A percentile compares a stretch with the other conserved stretches of the same genome.
Conservation (phyloP, 2,329 filamentous ascomycete species). For the Aspergillus ibericus region DNA sequence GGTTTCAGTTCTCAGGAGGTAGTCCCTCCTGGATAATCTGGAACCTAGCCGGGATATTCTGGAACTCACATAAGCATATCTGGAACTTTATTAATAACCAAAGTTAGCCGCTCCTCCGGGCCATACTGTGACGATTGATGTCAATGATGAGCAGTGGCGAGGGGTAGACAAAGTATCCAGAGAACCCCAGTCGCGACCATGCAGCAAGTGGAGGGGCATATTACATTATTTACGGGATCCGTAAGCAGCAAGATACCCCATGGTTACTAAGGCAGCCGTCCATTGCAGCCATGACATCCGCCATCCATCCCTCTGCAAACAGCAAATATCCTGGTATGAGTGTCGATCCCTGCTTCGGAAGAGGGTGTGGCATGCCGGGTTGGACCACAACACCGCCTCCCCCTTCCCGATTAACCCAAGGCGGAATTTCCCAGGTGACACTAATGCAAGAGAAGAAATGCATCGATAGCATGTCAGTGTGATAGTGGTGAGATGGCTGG, state of each 20-base stretch:
- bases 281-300: background rate
- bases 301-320: conserved; percentile 5
- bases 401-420: background rate
- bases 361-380: conserved; percentile 3
- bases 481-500: background rate
- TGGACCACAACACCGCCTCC: conserved; percentile 2
- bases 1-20: background rate
- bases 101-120: background rate
- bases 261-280: background rate
- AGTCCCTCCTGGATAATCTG: background rate
- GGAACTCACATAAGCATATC: conserved; percentile 1
- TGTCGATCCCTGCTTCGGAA: conserved; percentile 6
- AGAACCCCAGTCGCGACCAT: background rate
- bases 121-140: background rate
- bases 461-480: background rate
- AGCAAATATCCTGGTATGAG: background rate
- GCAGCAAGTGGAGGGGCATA: background rate
- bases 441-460: background rate
- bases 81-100: conserved; percentile 1
- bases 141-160: background rate
- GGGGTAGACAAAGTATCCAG: background rate
- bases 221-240: background rate
- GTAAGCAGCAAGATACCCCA: background rate
- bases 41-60: background rate
- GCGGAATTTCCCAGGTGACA: conserved; percentile 1